phyloP scores from a whole-genome alignment of 495 filamentous ascomycete genomes.

The Cercophora samala region DNA sequence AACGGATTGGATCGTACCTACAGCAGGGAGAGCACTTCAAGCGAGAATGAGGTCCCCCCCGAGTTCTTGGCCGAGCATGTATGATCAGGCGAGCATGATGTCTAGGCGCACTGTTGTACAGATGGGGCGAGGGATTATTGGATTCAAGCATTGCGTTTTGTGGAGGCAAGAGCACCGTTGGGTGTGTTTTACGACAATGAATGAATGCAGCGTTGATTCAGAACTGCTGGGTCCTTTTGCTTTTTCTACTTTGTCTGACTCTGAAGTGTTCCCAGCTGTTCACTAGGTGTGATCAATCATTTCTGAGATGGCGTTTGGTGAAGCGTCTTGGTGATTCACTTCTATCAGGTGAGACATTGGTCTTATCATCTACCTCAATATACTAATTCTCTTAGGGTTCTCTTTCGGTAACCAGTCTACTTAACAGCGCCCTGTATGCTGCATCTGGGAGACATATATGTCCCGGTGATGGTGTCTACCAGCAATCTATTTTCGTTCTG shows the following conservation, averaged over 20 bases:
- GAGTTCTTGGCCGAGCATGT: constrained; percentile 41
- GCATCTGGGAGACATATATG: too few relatives aligned
- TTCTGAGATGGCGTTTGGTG: too few relatives aligned
- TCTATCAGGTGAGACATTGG: too few relatives aligned
- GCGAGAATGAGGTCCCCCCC: constrained; percentile 40
- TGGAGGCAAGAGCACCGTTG: neutral
- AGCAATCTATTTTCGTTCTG: neutral
- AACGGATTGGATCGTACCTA: constrained; percentile 4
- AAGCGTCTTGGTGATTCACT: too few relatives aligned
- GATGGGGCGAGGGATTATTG: neutral
- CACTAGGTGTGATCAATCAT: too few relatives aligned
- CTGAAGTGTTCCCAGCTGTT: too few relatives aligned
- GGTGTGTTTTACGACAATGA: neutral
- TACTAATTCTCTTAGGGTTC: too few relatives aligned
- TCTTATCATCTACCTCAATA: too few relatives aligned
- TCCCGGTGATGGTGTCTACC: too few relatives aligned
- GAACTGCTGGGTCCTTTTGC: neutral
- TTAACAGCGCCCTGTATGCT: too few relatives aligned
- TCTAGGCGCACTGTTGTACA: neutral
- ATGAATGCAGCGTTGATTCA: neutral
- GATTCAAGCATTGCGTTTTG: neutral
- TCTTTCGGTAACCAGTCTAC: too few relatives aligned
- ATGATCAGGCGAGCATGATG: neutral
- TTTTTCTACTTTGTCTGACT: neutral
- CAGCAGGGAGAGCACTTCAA: constrained; percentile 28